phyloP scores from a whole-genome alignment of 306 rosid genomes.

The Quercus rubra region DNA sequence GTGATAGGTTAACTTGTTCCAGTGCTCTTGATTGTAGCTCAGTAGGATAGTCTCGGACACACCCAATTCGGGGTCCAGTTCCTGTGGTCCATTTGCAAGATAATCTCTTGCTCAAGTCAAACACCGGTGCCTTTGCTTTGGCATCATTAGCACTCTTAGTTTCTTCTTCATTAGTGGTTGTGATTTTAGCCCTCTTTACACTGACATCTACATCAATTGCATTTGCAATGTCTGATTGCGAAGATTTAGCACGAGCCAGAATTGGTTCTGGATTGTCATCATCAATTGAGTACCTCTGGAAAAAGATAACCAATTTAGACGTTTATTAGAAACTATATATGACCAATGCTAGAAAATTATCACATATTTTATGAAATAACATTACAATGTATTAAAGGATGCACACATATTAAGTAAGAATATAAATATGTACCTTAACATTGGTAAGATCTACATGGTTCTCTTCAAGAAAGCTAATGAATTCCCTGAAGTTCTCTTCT shows the following conservation, averaged over 20 bases:
- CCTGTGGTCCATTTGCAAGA: constrained; percentile 86
- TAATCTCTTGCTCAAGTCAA: constrained; percentile 39
- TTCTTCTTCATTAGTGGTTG: constrained; percentile 23
- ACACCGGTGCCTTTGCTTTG: constrained; percentile 19
- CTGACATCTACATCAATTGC: constrained; percentile 5
- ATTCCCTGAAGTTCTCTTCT: constrained; percentile 82
- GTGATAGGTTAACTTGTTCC: constrained; percentile 81
- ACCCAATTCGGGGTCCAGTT: constrained; percentile 84
- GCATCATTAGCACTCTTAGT: constrained; percentile 20
- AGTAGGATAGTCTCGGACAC: constrained; percentile 84
- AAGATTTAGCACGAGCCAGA: constrained; percentile 15
- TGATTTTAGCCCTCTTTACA: constrained; percentile 13
- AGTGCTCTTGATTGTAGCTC: constrained; percentile 70
- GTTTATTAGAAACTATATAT: no score
- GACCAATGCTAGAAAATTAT: no score
- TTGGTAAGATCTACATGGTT: constrained; percentile 73
- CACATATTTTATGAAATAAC: no score
- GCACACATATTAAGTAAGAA: no score
- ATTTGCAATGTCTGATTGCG: constrained; percentile 1
- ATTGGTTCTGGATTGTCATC: constrained; percentile 50
- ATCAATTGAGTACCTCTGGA: constrained; percentile 72
- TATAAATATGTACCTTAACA: constrained; percentile 54
- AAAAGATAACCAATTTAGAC: no score
- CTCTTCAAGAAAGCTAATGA: constrained; percentile 71
- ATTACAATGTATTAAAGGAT: no score